Evolutionary conservation across 2,329 filamentous ascomycete species (phyloP).

Genomic region (Tolypocladium ovalisporum): DNA sequence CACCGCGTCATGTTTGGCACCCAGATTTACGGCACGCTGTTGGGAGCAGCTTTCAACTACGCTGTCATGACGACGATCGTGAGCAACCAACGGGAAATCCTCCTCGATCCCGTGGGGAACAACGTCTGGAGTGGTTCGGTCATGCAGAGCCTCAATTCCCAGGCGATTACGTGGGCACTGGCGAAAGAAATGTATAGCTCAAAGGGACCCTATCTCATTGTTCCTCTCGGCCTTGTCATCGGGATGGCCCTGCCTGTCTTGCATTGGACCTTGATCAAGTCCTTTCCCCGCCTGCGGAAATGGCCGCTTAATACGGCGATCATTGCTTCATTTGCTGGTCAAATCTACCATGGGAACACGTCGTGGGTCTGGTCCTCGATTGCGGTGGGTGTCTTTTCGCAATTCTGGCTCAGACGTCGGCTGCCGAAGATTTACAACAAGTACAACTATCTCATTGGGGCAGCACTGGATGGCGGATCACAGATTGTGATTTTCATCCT

Average conservation of each 20-base stretch:
- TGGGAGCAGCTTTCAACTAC: constrained; percentile 33
- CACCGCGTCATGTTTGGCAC: constrained; percentile 27
- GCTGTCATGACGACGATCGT: constrained; percentile 34
- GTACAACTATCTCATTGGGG: constrained; percentile 17
- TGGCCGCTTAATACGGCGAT: constrained; percentile 8
- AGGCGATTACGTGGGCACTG: constrained; percentile 18
- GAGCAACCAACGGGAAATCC: constrained; percentile 25
- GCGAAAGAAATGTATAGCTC: constrained; percentile 30
- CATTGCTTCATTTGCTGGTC: constrained; percentile 28
- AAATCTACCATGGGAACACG: constrained; percentile 26
- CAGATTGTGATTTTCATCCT: constrained; percentile 16
- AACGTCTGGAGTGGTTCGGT: constrained; percentile 36
- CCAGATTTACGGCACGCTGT: constrained; percentile 28
- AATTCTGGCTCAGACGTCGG: constrained; percentile 13
- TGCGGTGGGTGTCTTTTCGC: constrained; percentile 18
- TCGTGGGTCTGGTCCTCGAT: constrained; percentile 22
- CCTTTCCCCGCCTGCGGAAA: neutral
- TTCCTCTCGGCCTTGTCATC: constrained; percentile 28
- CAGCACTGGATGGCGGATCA: constrained; percentile 15
- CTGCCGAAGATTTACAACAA: constrained; percentile 13
- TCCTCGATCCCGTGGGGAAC: constrained; percentile 27
- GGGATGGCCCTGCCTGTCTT: constrained; percentile 29
- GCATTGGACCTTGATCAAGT: constrained; percentile 22
- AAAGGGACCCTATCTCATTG: constrained; percentile 21
- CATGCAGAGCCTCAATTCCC: constrained; percentile 34